Base-by-base conservation (phyloP, 2,329 filamentous ascomycete genomes). In the Cadophora gregata region DNA sequence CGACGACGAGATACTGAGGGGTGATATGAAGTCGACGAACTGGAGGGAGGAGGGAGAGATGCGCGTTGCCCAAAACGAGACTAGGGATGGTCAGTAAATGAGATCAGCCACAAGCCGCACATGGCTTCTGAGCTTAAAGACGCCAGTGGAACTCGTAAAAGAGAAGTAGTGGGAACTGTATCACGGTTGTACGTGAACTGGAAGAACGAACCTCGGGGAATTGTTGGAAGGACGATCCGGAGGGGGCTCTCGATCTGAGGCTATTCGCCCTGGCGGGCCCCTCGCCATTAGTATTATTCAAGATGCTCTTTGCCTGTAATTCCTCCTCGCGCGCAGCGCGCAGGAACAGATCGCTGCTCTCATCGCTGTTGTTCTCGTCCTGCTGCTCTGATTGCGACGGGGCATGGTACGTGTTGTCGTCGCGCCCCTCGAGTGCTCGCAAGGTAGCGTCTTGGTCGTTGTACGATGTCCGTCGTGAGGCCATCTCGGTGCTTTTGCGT, bases 311-410 rank as follows among this genome's bases (percentile, higher is more conserved):
- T 31, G 60, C 47, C 19, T 62, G 47, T 31, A 51, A 25, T 38
- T 76, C 74, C 65, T 77, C 75, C 62, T 76, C 74, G 45, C 71
- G 67, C n/a, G 75, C 75, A 29, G 74, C 74, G 50, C 72, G 71
- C 3, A 77, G 67, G 45, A 76, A 77, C 12, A 77, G 63, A 69
- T 77, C 75, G 38, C 73, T 74, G 38, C 73, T 74, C 25, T 76
- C 75, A 65, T 77, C 75, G 59, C 73, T 76, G 42, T 69, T 70
- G n/a, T 71, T 69, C 33, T 75, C 73, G 38, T 76, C 74, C 38
- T 76, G 75, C 33, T 65, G 68, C 21, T 73, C 71, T 14, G 27
- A 29, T 10, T 69, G 69, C 48, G 67, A 58, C 29, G 63, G 42
- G 27, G 51, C 45, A 33, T 50, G 69, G 63, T 47, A 66, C 62